Evolutionary conservation across 371 early-diverging fungal genomes (phyloP).

Genomic region (Dichotomocladium elegans): DNA sequence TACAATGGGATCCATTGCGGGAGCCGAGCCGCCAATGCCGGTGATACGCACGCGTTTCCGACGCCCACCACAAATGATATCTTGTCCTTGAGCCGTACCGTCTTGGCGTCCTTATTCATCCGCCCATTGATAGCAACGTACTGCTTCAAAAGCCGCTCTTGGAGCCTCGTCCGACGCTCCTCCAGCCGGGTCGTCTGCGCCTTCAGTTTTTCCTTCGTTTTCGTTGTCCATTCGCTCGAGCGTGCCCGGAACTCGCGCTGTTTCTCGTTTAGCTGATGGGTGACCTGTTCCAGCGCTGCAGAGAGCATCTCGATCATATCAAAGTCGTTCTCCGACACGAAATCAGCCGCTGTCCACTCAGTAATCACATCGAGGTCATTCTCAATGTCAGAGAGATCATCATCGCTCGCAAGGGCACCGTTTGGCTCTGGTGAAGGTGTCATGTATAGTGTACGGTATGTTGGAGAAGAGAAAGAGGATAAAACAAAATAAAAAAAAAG

Average conservation of each 20-base stretch:
- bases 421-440: too few relatives aligned
- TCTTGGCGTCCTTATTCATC: constrained; percentile 47
- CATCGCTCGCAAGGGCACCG: too few relatives aligned
- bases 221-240: constrained; percentile 38
- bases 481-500: too few relatives aligned
- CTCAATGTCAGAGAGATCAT: constrained; percentile 9
- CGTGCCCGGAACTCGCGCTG: constrained; percentile 30
- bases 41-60: constrained; percentile 64
- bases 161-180: constrained; percentile 23
- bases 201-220: constrained; percentile 32
- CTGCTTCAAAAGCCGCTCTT: constrained; percentile 21
- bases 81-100: constrained; percentile 62
- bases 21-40: constrained; percentile 48
- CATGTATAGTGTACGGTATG: too few relatives aligned
- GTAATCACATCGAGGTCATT: constrained; percentile 15
- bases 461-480: too few relatives aligned
- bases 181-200: constrained; percentile 36
- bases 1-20: constrained; percentile 59
- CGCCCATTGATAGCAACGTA: constrained; percentile 33
- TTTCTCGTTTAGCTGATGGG: constrained; percentile 39
- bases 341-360: constrained; percentile 20
- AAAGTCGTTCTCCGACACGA: constrained; percentile 30
- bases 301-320: constrained; percentile 40
- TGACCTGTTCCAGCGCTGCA: constrained; percentile 42
- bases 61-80: constrained; percentile 70